Base-by-base conservation (phyloP, 805 yeast species). In the Candida tammaniensis region DNA sequence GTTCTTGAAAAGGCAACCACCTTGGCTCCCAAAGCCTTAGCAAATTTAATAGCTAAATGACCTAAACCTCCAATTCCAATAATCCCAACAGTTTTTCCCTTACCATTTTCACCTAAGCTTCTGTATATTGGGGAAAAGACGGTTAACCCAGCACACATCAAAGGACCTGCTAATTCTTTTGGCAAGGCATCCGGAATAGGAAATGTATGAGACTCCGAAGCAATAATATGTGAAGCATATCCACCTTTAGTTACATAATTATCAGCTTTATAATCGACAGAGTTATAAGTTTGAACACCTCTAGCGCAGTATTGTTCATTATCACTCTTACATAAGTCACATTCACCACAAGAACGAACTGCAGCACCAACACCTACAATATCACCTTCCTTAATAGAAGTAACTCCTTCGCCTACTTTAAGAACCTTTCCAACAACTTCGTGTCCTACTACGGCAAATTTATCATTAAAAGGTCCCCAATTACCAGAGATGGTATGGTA, bases 321-420 rank as follows among this genome's bases (percentile, higher is more conserved):
- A 32, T 55, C 55, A 20, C 31, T n/a, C 7, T 44, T 29, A 48
- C 78, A 86, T 51, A 76, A 64, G 31, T 64, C 47, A 61, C 95
- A 86, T 13, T 74, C 64, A 39, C 72, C 61, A 64, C 95, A 85
- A 18, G 82, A 64, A 32, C 61, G 65, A 15, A 71, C 64, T 50
- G 73, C 78, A 15, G 93, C 91, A 48, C 95, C 95, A 31, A 83
- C 72, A 32, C 93, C 95, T 16, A 82, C 94, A 42, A 86, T 68
- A 44, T 86, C 81, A 35, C 95, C 95, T 17, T 80, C 51, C 51
- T 68, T 72, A 63, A 61, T 70, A 29, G 42, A 65, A 5, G 56
- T 52, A 41, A 84, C 78, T 28, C 71, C 62, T 7, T 67, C 45
- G 33, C 93, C 95, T 27, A 81, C 64, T 21, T 64, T 68, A n/a